Conservation (phyloP, 2,329 filamentous ascomycete genomes). For the Lecanoromycetidae sp. region DNA sequence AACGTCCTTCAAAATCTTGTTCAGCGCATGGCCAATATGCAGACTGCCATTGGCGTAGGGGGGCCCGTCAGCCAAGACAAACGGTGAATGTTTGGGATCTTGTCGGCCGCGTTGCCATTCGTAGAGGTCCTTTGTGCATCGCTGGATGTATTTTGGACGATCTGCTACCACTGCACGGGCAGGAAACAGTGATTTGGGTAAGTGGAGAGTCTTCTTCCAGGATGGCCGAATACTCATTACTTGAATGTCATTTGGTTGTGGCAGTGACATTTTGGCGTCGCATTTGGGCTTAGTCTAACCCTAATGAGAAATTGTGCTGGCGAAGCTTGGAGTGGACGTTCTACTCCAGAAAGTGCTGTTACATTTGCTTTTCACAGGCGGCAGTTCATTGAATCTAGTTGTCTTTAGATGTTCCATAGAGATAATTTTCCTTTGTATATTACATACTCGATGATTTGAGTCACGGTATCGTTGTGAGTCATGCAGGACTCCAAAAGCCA, state of each 20-base stretch:
- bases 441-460: no score
- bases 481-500: no score
- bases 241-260: neutral
- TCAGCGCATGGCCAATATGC: slow-evolving; percentile 87
- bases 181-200: slow-evolving; percentile 64
- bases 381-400: no score
- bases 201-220: slow-evolving; percentile 45
- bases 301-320: no score
- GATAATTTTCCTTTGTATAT: no score
- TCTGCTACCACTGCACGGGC: slow-evolving; percentile 34
- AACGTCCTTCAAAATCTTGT: slow-evolving; percentile 95
- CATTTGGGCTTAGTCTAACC: slow-evolving; percentile 8
- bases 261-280: neutral
- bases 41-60: slow-evolving; percentile 90
- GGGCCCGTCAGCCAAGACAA: slow-evolving; percentile 86
- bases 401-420: no score
- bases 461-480: no score
- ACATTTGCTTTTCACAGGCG: no score
- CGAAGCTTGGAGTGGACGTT: no score
- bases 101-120: slow-evolving; percentile 59
- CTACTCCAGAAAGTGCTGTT: no score
- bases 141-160: slow-evolving; percentile 49
- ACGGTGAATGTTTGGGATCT: slow-evolving; percentile 42
- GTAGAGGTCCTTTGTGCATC: slow-evolving; percentile 81
- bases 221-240: slow-evolving; percentile 1